Conservation (phyloP, 352 stramenopile genomes). For the Phytophthora europaea region DNA sequence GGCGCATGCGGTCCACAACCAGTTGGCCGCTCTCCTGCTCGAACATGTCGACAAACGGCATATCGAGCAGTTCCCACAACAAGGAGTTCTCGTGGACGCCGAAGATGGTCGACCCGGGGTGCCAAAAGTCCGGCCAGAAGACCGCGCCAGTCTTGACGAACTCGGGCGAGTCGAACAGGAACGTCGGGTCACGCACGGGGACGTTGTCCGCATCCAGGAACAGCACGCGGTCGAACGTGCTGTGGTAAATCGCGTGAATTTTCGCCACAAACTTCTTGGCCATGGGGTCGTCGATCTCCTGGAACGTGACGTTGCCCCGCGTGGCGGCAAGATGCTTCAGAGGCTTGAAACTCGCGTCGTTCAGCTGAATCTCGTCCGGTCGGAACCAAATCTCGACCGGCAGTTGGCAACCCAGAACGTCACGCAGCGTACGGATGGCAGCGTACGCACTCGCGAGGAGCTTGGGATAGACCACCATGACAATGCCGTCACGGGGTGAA, state of each 20-base stretch:
- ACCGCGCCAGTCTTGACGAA: constrained; percentile 52
- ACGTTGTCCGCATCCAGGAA: constrained; percentile 69
- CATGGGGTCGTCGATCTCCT: constrained; percentile 30
- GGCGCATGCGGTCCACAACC: constrained; percentile 49
- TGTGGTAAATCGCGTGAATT: constrained; percentile 57
- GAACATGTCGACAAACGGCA: constrained; percentile 49
- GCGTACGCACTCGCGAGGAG: constrained; percentile 54
- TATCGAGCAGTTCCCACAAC: constrained; percentile 60
- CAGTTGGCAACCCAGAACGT: constrained; percentile 43
- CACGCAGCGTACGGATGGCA: constrained; percentile 42
- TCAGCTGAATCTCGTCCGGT: constrained; percentile 39
- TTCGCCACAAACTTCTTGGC: constrained; percentile 59
- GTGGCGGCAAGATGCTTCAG: constrained; percentile 40
- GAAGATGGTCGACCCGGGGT: constrained; percentile 57
- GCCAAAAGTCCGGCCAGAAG: constrained; percentile 77
- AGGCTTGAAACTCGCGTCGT: constrained; percentile 28
- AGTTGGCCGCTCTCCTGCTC: constrained; percentile 68
- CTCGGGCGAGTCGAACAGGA: constrained; percentile 39
- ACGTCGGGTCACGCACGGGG: constrained; percentile 53
- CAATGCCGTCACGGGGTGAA: constrained; percentile 34
- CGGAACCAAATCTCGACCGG: constrained; percentile 68
- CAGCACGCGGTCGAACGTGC: constrained; percentile 50
- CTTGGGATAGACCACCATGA: constrained; percentile 67
- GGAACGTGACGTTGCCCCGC: constrained; percentile 28
- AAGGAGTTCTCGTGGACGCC: constrained; percentile 53